Percentiles rank a stretch among this genome's conserved stretches.
Evolutionary conservation across 1,284 basidiomycete genomes (phyloP).

Genomic region (Trichosporon sp.): DNA sequence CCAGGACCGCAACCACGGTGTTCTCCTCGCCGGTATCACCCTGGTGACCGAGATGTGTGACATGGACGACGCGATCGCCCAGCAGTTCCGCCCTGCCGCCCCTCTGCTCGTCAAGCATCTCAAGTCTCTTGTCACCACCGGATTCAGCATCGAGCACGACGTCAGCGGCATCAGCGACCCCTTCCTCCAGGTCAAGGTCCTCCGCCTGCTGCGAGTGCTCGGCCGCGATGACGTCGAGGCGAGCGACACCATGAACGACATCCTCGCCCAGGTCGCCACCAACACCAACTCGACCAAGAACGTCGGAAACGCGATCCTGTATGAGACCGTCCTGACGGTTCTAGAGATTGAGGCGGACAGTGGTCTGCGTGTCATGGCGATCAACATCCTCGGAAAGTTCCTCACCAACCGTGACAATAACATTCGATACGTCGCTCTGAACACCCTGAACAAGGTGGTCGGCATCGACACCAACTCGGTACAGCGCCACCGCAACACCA

Average conservation of each 20-base stretch:
- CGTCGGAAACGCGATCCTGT: conserved; percentile 96
- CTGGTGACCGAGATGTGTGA: conserved; percentile 94
- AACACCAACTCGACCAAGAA: conserved; percentile 98
- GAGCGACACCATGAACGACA: conserved; percentile 98
- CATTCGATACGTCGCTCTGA: conserved; percentile 97
- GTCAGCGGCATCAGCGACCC: conserved; percentile 99
- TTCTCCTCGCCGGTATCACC: conserved; percentile 89
- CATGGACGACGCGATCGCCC: conserved; percentile 70
- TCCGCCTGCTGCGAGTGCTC: conserved; percentile 87
- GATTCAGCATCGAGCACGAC: conserved; percentile 98
- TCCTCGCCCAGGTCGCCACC: conserved; percentile 94
- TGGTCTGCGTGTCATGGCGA: conserved; percentile 96
- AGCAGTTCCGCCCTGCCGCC: conserved; percentile 92
- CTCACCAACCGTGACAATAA: conserved; percentile 98
- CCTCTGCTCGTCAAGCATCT: conserved; percentile 92
- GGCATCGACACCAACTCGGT: conserved; percentile 98
- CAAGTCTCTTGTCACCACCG: conserved; percentile 92
- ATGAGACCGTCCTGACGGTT: conserved; percentile 97
- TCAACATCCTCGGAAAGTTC: conserved; percentile 99
- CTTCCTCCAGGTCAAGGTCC: conserved; percentile 94
- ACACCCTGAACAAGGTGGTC: conserved; percentile 98
- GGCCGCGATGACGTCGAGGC: conserved; percentile 83
- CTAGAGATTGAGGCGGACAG: conserved; percentile 97
- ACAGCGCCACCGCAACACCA: conserved; percentile 95
- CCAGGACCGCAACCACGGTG: conserved; percentile 95